Evolutionary conservation across 208 protist species (phyloP).

Genomic region (Trypanosoma cruzi): DNA sequence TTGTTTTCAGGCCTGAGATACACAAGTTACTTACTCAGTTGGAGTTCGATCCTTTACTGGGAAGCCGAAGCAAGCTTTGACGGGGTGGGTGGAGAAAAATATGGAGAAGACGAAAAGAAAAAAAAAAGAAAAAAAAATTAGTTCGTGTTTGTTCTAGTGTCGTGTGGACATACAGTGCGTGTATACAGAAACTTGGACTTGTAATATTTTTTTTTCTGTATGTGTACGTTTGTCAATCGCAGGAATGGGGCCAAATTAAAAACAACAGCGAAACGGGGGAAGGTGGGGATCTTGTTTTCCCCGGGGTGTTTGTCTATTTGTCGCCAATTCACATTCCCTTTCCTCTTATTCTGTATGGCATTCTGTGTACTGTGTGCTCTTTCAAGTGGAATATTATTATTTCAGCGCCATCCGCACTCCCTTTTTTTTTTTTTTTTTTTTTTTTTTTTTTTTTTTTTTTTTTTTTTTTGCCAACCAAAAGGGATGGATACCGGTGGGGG

Average conservation of each 20-base stretch:
- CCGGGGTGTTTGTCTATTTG: slow-evolving; percentile 16
- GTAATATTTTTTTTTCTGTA: too few species aligned
- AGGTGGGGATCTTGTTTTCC: too few species aligned
- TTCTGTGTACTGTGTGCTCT: background rate
- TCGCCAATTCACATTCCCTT: background rate
- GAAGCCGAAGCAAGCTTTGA: slow-evolving; percentile 27
- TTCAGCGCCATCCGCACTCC: background rate
- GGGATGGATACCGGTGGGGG: background rate
- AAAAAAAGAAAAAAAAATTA: background rate
- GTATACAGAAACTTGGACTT: too few species aligned
- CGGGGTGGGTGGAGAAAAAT: background rate
- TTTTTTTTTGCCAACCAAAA: background rate
- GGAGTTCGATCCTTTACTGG: slow-evolving; percentile 18
- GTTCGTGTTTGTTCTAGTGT: too few species aligned
- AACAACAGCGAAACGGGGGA: too few species aligned
- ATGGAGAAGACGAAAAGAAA: background rate
- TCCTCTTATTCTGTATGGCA: background rate
- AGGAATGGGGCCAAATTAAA: too few species aligned
- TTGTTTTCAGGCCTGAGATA: slow-evolving; percentile 44
- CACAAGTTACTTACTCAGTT: slow-evolving; percentile 28
- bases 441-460: background rate
- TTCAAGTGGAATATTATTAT: too few species aligned
- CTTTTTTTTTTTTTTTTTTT: background rate
- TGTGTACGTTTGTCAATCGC: too few species aligned
- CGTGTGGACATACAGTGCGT: too few species aligned